phyloP scores from a whole-genome alignment of 108 stramenopile genomes.

The Nannochloropsis salina region DNA sequence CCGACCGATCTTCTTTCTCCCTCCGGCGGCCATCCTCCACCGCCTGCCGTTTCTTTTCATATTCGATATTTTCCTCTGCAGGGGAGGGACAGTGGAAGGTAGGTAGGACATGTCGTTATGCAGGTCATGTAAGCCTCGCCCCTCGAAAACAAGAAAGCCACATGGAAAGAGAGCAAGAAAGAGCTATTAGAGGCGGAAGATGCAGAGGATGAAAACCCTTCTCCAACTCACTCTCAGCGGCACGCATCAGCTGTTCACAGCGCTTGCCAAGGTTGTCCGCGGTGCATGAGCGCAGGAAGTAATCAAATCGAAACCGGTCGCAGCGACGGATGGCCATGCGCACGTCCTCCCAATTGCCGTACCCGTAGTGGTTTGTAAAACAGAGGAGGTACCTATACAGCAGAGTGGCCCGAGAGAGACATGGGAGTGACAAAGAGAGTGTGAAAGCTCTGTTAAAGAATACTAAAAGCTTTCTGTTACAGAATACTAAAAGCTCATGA shows the following conservation, averaged over 20 bases:
- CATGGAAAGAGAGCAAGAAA: not conserved
- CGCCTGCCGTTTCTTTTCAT: constrained; percentile 22
- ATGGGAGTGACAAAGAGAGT: not conserved
- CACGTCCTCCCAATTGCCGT: constrained; percentile 56
- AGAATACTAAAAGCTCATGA: not conserved
- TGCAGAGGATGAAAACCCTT: constrained; percentile 19
- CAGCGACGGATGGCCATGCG: constrained; percentile 53
- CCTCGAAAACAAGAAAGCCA: not conserved
- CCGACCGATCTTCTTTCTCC: constrained; percentile 25
- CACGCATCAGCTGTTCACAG: constrained; percentile 51
- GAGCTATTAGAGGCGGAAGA: too few species aligned
- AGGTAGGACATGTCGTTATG: not conserved
- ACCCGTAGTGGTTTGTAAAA: constrained; percentile 48
- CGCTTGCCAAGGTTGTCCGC: constrained; percentile 51
- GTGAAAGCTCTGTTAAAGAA: not conserved
- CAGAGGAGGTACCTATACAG: constrained; percentile 42
- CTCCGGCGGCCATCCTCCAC: constrained; percentile 21
- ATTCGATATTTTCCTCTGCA: not conserved
- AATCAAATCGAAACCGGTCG: constrained; percentile 57
- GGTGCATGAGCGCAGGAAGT: constrained; percentile 49
- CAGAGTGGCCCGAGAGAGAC: not conserved
- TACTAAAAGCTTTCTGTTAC: not conserved
- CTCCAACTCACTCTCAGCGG: constrained; percentile 51
- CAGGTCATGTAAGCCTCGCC: not conserved
- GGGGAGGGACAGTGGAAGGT: not conserved